These are phyloP conservation scores for Diaporthe sp. DNA, from an alignment of 2,329 filamentous ascomycete species.

Conservation along the genomic window DNA sequence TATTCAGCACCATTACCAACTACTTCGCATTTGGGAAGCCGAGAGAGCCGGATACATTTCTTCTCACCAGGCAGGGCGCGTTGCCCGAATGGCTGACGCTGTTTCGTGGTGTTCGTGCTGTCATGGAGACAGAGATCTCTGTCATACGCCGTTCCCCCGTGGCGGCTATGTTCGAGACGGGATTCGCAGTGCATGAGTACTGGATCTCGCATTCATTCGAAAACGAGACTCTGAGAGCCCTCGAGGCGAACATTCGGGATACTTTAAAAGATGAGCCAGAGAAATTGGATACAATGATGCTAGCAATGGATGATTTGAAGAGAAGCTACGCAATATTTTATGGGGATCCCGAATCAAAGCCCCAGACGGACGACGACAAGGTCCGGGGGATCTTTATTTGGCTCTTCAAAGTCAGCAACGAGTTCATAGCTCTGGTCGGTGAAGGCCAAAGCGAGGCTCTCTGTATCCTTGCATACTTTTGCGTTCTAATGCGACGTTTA, in stretches of 20 bases:
- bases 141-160: background rate
- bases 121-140: background rate
- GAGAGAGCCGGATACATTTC: conserved; percentile 1
- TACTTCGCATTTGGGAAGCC: background rate
- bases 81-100: background rate
- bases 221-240: background rate
- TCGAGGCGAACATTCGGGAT: background rate
- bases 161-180: conserved; percentile 1
- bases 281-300: background rate
- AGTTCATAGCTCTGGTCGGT: background rate
- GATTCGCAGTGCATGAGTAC: background rate
- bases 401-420: background rate
- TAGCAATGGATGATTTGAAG: background rate
- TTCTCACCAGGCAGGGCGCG: background rate
- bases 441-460: background rate
- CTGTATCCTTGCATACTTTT: conserved; percentile 1
- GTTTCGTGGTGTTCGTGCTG: background rate
- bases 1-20: conserved; percentile 1
- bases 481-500: background rate
- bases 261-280: background rate
- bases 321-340: conserved; percentile 1
- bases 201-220: conserved; percentile 4
- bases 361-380: background rate
- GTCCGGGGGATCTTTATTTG: conserved; percentile 2
- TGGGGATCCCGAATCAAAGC: background rate